phyloP scores from a whole-genome alignment of 805 yeast species.

The Yamadazyma tumulicola region DNA sequence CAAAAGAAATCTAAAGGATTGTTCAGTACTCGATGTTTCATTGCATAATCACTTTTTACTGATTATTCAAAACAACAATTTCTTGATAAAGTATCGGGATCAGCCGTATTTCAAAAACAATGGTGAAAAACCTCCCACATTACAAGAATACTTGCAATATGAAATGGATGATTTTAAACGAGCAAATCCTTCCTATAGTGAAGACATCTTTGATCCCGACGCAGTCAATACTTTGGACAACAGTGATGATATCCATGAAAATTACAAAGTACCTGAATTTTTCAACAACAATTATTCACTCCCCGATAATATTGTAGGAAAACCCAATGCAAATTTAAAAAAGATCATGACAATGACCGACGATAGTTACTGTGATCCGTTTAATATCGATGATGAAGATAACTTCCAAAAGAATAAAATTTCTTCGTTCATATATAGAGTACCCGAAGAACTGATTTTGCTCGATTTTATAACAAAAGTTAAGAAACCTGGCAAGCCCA shows the following conservation, averaged over 20 bases:
- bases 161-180: conserved; percentile 22
- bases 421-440: conserved; percentile 51
- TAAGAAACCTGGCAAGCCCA: conserved; percentile 28
- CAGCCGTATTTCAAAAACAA: conserved; percentile 27
- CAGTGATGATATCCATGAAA: conserved; percentile 18
- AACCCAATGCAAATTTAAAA: conserved; percentile 14
- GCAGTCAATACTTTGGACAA: conserved; percentile 12
- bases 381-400: conserved; percentile 6
- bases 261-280: conserved; percentile 27
- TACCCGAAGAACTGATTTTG: conserved; percentile 66
- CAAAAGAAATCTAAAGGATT: conserved; percentile 48
- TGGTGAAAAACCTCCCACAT: conserved; percentile 14
- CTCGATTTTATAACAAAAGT: conserved; percentile 65
- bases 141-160: conserved; percentile 29
- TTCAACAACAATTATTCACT: conserved; percentile 22
- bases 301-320: conserved; percentile 19
- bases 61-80: conserved; percentile 23
- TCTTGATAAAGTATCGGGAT: conserved; percentile 30
- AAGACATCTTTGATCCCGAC: conserved; percentile 7
- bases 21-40: conserved; percentile 51
- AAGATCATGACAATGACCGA: conserved; percentile 19
- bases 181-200: conserved; percentile 10
- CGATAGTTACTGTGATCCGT: conserved; percentile 6
- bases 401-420: conserved; percentile 11
- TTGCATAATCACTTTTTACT: conserved; percentile 32